These are phyloP conservation scores for Nigrospora osmanthi DNA, from an alignment of 2,329 filamentous ascomycete species.

Conservation along the genomic window DNA sequence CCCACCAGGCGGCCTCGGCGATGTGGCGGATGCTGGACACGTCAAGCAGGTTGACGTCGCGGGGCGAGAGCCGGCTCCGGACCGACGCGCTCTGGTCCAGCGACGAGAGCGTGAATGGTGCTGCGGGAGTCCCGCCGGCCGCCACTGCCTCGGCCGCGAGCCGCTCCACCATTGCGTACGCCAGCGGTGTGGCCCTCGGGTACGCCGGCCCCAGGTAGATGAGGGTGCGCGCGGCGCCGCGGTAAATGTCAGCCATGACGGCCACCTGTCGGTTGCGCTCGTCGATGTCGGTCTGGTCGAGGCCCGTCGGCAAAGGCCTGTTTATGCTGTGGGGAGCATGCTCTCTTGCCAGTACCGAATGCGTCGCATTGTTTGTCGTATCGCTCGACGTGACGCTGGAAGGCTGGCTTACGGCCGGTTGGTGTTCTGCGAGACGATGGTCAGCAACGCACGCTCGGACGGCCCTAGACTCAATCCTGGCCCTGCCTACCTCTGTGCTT, in stretches of 20 bases:
- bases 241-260: conserved; percentile 6
- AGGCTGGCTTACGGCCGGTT: no score
- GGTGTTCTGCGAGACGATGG: no score
- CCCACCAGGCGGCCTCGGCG: conserved; percentile 2
- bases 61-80: not conserved
- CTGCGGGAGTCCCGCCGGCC: not conserved
- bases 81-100: not conserved
- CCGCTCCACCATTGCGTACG: not conserved
- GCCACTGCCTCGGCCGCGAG: not conserved
- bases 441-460: no score
- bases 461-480: no score
- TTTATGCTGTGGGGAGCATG: no score
- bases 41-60: not conserved
- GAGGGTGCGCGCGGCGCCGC: not conserved
- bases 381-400: no score
- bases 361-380: no score
- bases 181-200: not conserved
- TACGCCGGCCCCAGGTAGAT: conserved; percentile 2
- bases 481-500: no score
- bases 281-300: not conserved
- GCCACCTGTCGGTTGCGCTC: conserved; percentile 5
- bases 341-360: no score
- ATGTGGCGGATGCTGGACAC: conserved; percentile 1
- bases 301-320: no score
- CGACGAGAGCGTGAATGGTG: not conserved